Evolutionary conservation across 345 rosid species (phyloP).

Genomic region (Euclidium syriacum): DNA sequence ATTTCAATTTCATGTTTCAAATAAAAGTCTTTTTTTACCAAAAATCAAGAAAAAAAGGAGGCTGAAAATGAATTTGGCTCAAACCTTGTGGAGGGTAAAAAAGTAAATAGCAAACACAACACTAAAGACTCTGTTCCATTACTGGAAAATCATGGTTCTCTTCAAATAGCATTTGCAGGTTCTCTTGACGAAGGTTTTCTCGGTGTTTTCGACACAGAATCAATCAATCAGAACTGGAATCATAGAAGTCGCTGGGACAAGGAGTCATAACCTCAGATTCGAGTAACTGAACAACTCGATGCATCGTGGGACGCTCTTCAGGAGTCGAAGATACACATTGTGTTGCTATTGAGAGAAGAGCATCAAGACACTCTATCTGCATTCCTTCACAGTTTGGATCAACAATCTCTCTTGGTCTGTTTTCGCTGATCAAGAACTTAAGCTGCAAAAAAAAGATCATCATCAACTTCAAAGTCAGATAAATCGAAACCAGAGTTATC

Average conservation of each 20-base stretch:
- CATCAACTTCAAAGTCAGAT: background rate
- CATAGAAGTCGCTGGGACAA: conserved; percentile 95
- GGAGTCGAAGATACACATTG: conserved; percentile 77
- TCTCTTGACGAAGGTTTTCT: background rate
- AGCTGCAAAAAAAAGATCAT: conserved; percentile 74
- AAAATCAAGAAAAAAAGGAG: conserved; percentile 11
- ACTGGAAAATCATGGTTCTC: background rate
- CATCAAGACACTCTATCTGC: conserved; percentile 72
- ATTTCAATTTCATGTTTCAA: conserved; percentile 18
- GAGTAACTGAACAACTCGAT: conserved; percentile 84
- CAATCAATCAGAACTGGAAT: conserved; percentile 77
- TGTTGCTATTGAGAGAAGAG: conserved; percentile 72
- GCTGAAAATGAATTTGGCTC: conserved; percentile 18
- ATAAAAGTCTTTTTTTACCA: conserved; percentile 19
- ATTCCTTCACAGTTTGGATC: conserved; percentile 74
- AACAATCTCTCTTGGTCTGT: conserved; percentile 63
- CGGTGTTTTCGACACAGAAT: background rate
- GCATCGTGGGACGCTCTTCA: conserved; percentile 94
- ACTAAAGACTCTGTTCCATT: conserved; percentile 14
- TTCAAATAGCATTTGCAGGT: conserved; percentile 12
- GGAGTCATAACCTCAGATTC: conserved; percentile 99
- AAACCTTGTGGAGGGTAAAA: conserved; percentile 13
- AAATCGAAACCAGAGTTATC: background rate
- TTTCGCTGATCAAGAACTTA: conserved; percentile 65
- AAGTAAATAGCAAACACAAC: conserved; percentile 3